These are phyloP conservation scores for Solanum hybrid DNA, from an alignment of 305 asterid genomes.

Conservation along the genomic window DNA sequence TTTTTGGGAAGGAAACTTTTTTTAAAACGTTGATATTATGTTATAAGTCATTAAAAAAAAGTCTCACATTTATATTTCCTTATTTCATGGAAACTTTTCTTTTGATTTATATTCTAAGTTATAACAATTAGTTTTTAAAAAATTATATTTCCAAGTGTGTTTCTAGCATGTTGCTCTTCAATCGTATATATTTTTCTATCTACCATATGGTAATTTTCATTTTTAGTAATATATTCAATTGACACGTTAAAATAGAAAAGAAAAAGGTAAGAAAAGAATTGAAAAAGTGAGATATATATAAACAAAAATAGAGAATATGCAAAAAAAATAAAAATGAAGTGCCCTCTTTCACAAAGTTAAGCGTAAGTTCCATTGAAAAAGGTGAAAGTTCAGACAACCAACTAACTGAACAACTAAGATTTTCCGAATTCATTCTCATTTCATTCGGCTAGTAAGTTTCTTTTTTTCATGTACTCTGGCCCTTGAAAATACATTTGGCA, in stretches of 20 bases:
- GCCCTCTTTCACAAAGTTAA: not conserved
- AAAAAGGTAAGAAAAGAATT: not conserved
- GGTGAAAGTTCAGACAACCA: too few relatives aligned
- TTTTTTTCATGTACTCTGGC: not conserved
- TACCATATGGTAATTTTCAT: not conserved
- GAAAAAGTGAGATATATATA: not conserved
- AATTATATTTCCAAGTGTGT: too few relatives aligned
- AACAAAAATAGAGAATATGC: not conserved
- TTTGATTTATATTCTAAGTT: not conserved
- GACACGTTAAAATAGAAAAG: not conserved
- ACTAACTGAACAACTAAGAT: not conserved
- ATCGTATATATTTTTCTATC: not conserved
- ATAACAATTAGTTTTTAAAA: too few relatives aligned
- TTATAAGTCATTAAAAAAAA: too few relatives aligned
- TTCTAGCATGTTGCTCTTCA: not conserved
- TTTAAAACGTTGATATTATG: too few relatives aligned
- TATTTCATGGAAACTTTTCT: not conserved
- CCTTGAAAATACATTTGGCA: not conserved
- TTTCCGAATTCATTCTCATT: not conserved
- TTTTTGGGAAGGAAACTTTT: too few relatives aligned
- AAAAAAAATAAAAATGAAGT: not conserved
- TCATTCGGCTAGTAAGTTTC: not conserved
- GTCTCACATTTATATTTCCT: too few relatives aligned
- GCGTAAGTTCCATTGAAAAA: not conserved
- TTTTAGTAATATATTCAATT: not conserved